These are phyloP conservation scores for Crepidotus variabilis DNA, from an alignment of 768 basidiomycete species.

Conservation along the genomic window DNA sequence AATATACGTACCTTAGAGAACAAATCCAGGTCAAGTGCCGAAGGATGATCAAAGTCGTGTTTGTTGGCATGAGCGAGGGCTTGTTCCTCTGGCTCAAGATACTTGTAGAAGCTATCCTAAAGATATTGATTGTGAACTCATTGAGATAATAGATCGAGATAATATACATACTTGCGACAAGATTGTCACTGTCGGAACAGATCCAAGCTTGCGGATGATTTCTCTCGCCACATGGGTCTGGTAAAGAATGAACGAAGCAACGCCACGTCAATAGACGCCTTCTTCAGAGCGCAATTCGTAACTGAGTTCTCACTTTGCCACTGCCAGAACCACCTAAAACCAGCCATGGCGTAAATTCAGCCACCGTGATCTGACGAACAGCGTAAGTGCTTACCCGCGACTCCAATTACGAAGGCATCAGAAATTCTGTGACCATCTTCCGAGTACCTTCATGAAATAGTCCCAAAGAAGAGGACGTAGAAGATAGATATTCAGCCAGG, in stretches of 20 bases:
- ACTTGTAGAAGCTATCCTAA: slow-evolving; percentile 93
- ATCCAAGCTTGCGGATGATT: slow-evolving; percentile 77
- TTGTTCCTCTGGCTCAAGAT: slow-evolving; percentile 74
- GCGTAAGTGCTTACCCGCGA: slow-evolving; percentile 59
- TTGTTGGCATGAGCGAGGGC: slow-evolving; percentile 77
- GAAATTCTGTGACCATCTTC: slow-evolving; percentile 66
- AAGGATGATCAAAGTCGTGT: slow-evolving; percentile 89
- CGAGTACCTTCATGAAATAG: slow-evolving; percentile 56
- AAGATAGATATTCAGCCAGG: background rate
- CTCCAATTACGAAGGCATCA: slow-evolving; percentile 81
- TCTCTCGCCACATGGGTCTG: slow-evolving; percentile 85
- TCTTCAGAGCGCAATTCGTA: background rate
- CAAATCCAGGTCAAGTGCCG: slow-evolving; percentile 86
- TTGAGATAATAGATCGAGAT: background rate
- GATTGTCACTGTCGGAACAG: slow-evolving; percentile 85
- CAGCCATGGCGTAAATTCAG: slow-evolving; percentile 2
- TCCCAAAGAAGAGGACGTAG: background rate
- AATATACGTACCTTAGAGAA: slow-evolving; percentile 64
- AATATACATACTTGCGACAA: slow-evolving; percentile 65
- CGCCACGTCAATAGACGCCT: slow-evolving; percentile 3
- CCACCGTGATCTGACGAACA: background rate
- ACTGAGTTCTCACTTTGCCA: slow-evolving; percentile 60
- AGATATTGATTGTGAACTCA: background rate
- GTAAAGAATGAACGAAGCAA: background rate
- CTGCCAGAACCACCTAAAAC: slow-evolving; percentile 76